Conservation (phyloP, 768 basidiomycete species). For the Rhodotorula graminis region DNA sequence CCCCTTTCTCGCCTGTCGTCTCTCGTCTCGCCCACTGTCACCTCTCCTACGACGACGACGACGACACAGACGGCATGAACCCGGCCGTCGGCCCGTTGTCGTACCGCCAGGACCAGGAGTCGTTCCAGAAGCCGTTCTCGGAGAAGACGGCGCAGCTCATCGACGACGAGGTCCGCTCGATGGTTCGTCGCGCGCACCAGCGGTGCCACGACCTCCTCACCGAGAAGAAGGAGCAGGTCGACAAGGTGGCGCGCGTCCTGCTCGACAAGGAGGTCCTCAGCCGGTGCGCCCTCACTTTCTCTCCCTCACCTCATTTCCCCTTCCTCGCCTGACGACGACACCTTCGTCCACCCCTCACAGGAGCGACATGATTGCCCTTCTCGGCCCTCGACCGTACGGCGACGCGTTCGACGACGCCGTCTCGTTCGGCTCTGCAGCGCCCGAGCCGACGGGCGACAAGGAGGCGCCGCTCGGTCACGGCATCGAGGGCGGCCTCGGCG, state of each 20-base stretch:
- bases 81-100: conserved; percentile 88
- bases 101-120: conserved; percentile 81
- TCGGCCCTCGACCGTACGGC: conserved; percentile 44
- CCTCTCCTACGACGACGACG: too few relatives aligned
- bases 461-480: conserved; percentile 4
- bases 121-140: conserved; percentile 95
- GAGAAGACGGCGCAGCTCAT: conserved; percentile 95
- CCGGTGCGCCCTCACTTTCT: conserved; percentile 48
- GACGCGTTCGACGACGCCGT: conserved; percentile 19
- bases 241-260: conserved; percentile 83
- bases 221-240: conserved; percentile 76
- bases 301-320: not conserved
- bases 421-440: conserved; percentile 19
- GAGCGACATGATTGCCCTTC: conserved; percentile 37
- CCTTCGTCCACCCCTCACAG: not conserved
- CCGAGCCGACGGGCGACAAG: not conserved
- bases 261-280: conserved; percentile 95
- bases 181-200: conserved; percentile 82
- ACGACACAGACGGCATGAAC: conserved; percentile 99
- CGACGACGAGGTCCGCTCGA: conserved; percentile 84
- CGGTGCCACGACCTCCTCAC: conserved; percentile 69
- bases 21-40: conserved; percentile 53
- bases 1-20: too few relatives aligned
- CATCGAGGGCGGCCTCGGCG: conserved; percentile 26
- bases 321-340: not conserved